Evolutionary conservation across 331 rosid species (phyloP).

Genomic region (Quercus phellos): DNA sequence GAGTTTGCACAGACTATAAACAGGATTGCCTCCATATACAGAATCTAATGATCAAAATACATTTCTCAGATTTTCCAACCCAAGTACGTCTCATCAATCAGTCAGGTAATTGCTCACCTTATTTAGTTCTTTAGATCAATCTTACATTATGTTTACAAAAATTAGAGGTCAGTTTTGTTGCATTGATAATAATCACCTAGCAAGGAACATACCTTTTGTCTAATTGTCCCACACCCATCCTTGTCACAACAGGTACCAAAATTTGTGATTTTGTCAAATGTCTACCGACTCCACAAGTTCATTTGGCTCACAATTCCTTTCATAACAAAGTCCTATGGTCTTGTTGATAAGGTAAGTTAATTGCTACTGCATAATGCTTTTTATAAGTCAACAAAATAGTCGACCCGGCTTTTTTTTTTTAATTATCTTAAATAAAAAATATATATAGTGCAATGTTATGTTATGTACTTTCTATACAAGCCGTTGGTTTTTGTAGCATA

Average conservation of each 20-base stretch:
- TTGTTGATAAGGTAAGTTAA: constrained; percentile 2
- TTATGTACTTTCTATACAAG: too few species aligned
- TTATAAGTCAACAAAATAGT: too few species aligned
- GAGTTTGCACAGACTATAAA: background rate
- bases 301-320: constrained; percentile 24
- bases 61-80: background rate
- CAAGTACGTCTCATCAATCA: background rate
- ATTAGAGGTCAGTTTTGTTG: background rate
- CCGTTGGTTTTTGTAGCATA: background rate
- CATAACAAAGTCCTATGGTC: background rate
- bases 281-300: constrained; percentile 15
- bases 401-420: too few species aligned
- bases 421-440: too few species aligned
- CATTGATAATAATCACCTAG: background rate
- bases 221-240: constrained; percentile 21
- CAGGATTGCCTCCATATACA: constrained; percentile 14
- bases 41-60: constrained; percentile 8
- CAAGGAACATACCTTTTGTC: constrained; percentile 10
- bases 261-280: constrained; percentile 23
- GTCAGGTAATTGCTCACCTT: constrained; percentile 15
- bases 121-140: background rate
- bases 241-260: constrained; percentile 36
- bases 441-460: too few species aligned
- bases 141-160: background rate
- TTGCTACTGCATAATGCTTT: background rate